Percentiles rank a stretch among this genome's conserved stretches.
phyloP scores from a whole-genome alignment of 1,284 basidiomycete genomes.

The Neotropicomus parvogracilis region DNA sequence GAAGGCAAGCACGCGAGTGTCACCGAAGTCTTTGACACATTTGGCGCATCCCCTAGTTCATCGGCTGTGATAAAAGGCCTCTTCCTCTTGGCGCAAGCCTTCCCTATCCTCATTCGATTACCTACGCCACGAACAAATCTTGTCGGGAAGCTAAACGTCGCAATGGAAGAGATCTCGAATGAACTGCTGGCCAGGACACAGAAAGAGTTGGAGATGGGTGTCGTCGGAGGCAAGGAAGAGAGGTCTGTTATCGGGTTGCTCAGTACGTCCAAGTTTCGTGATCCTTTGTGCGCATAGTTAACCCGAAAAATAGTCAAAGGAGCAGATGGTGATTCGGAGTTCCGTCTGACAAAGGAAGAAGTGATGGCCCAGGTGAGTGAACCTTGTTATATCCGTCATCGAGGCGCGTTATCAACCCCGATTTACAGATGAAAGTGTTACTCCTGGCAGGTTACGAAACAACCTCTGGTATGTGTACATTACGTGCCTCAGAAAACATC shows the following conservation, averaged over 20 bases:
- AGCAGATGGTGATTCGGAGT: slow-evolving; percentile 37
- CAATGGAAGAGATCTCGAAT: slow-evolving; percentile 45
- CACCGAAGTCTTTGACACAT: slow-evolving; percentile 4
- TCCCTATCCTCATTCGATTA: too few relatives aligned
- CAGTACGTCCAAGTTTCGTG: too few relatives aligned
- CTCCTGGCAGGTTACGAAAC: slow-evolving; percentile 42
- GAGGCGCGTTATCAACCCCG: neutral
- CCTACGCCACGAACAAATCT: slow-evolving; percentile 10
- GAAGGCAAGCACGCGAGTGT: slow-evolving; percentile 38
- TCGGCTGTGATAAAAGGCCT: neutral
- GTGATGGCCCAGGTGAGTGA: slow-evolving; percentile 53
- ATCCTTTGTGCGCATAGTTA: neutral
- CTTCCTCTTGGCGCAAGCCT: slow-evolving; percentile 1
- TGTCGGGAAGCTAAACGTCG: slow-evolving; percentile 35
- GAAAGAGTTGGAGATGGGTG: slow-evolving; percentile 37
- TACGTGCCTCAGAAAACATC: too few relatives aligned
- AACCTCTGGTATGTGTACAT: slow-evolving; percentile 33
- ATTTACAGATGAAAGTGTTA: slow-evolving; percentile 35
- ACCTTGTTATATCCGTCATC: neutral
- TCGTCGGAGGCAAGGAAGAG: slow-evolving; percentile 35
- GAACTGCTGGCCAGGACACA: slow-evolving; percentile 43
- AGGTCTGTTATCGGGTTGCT: slow-evolving; percentile 46
- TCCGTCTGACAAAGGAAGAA: slow-evolving; percentile 61
- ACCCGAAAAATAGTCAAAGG: slow-evolving; percentile 25
- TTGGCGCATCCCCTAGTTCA: neutral